These are phyloP conservation scores for Ramularia endophylla DNA, from an alignment of 2,329 filamentous ascomycete species.

Conservation along the genomic window DNA sequence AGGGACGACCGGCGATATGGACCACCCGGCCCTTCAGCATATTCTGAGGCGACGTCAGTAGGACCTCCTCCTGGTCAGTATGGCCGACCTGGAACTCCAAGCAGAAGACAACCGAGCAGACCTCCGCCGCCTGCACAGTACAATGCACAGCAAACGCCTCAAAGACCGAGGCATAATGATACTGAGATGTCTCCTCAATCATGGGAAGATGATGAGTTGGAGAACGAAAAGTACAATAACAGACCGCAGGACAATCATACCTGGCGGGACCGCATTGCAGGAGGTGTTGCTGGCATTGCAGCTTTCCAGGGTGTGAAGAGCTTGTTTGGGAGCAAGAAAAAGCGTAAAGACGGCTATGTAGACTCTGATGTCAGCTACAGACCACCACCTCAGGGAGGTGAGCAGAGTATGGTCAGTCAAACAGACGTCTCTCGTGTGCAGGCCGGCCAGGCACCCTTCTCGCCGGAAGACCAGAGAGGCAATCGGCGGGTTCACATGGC, in stretches of 20 bases:
- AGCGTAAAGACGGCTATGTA: conserved; percentile 47
- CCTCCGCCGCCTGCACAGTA: conserved; percentile 11
- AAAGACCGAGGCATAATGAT: conserved; percentile 11
- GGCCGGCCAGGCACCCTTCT: conserved; percentile 48
- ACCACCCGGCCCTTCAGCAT: conserved; percentile 11
- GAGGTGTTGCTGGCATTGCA: conserved; percentile 41
- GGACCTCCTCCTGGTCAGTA: neutral
- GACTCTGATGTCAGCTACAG: conserved; percentile 43
- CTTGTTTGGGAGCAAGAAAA: conserved; percentile 52
- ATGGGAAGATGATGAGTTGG: conserved; percentile 21
- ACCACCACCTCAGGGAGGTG: conserved; percentile 40
- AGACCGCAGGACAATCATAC: conserved; percentile 26
- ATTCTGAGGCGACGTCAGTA: neutral
- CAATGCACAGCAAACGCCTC: conserved; percentile 7
- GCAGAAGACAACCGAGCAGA: conserved; percentile 6
- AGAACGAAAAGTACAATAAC: conserved; percentile 37
- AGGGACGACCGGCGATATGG: conserved; percentile 3
- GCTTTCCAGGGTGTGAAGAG: conserved; percentile 37
- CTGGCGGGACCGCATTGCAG: conserved; percentile 43
- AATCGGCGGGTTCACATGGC: conserved; percentile 11
- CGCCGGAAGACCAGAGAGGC: conserved; percentile 31
- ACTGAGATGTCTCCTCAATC: conserved; percentile 22
- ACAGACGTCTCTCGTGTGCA: conserved; percentile 45
- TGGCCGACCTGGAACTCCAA: neutral
- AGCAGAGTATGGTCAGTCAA: conserved; percentile 40